These are phyloP conservation scores for Coelastrella sp. DNA, from an alignment of 139 green algal genomes.

Conservation along the genomic window DNA sequence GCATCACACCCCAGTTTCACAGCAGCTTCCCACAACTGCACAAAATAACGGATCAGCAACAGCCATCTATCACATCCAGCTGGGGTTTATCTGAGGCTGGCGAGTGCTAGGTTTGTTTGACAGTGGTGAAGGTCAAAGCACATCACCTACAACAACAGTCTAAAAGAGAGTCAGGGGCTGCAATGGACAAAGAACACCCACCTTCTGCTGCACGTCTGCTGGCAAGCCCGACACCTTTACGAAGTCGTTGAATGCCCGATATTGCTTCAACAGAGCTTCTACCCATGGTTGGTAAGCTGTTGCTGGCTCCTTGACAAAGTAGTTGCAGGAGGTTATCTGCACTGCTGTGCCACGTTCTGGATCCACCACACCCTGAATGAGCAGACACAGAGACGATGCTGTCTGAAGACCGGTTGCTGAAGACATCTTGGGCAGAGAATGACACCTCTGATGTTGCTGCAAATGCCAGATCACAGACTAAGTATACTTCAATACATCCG, in stretches of 20 bases:
- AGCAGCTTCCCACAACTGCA: constrained; percentile 71
- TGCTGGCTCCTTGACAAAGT: constrained; percentile 53
- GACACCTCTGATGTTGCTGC: no score
- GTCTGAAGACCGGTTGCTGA: no score
- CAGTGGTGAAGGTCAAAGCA: background rate
- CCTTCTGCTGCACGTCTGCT: constrained; percentile 35
- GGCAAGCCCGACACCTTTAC: constrained; percentile 14
- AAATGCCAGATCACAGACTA: no score
- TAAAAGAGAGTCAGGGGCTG: background rate
- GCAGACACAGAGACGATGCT: background rate
- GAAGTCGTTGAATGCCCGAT: background rate
- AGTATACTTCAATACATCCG: no score
- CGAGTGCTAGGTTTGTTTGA: no score
- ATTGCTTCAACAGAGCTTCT: constrained; percentile 28
- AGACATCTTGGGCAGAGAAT: no score
- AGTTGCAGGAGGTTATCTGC: constrained; percentile 49
- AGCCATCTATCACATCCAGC: background rate
- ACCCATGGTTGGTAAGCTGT: constrained; percentile 51
- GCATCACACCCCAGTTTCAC: constrained; percentile 60
- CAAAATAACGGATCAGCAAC: background rate
- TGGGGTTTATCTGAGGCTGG: no score
- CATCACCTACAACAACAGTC: background rate
- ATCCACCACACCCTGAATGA: constrained; percentile 51
- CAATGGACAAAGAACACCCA: background rate
- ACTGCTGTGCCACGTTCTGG: constrained; percentile 36